Evolutionary conservation across 495 filamentous ascomycete genomes (phyloP), one percentile per base, ranked within the genome.

Genomic region (Lasiosphaeria ovina): DNA sequence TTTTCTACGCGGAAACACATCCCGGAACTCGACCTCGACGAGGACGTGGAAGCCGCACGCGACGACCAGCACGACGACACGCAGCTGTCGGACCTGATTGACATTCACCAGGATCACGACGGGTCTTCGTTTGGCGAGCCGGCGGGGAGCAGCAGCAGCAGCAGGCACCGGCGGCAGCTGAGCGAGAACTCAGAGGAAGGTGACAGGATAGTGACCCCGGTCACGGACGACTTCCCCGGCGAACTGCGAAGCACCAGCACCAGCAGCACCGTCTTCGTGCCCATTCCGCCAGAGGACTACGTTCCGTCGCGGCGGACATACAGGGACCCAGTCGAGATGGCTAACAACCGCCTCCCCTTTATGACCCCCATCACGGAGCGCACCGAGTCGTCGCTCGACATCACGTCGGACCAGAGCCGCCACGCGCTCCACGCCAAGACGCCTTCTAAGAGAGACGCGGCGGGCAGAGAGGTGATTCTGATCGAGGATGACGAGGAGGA

Each of bases 301-400:
- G 84, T 89, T 58, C 83, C 87, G 14, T 87, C 90, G 9, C 87
- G 77, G 35, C 80, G 85, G 7, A 87, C 88, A 38, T 96, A 89
- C 74, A 83, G 92, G 62, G 87, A 95, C 65, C 84, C 89, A 62
- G 80, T 79, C 2, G 82, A 90, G 65, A 79, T 86, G 55, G 89
- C 90, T 62, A 92, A 97, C 62, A 95, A 88, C 69, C 87, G 92
- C 53, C 79, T 97, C 7, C 94, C 93, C 40, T 97, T 97, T 72
- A 98, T 98, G 94, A 98, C 94, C 1, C 94, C 94, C 11, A 98
- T 98, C 60, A 91, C 93, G 6, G 94, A 98, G 71, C 88, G 88
- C 65, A 98, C 94, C 0, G 94, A 98, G 73, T 89, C 86, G 24
- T 94, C 91, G 0, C 70, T 96, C 24, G 87, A 85, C 32, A 76